Base-by-base conservation (phyloP, 257 asterid species). In the Mitragyna speciosa region DNA sequence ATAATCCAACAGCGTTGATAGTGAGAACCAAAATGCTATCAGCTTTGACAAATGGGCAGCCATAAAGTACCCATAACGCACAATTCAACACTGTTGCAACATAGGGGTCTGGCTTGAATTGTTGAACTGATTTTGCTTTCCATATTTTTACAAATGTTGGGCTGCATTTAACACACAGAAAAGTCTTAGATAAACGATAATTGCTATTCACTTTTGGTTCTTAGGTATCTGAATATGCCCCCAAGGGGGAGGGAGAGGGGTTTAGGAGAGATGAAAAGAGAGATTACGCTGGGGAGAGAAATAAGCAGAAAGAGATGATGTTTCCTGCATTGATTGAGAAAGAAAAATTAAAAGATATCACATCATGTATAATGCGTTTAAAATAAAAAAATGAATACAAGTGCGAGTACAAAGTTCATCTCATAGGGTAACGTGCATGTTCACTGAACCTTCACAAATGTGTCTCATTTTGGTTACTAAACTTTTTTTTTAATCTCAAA, bases 21-120 rank as follows among this genome's bases (percentile, higher is more conserved):
- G 96, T 91, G 73, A 89, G 45, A 48, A 93, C 95, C 19, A 91
- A 88, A 48, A 83, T 61, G 82, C 94, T 91, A 73, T 89, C 89
- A 0, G 93, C 89, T 33, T 90, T 91, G 31, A 93, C 90, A 72
- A 89, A 76, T 54, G 98, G 98, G 85, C 91, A 68, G 16, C 98
- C 98, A 78, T 93, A 93, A 41, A 91, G 82, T 47, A 79, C 81
- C 98, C 98, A 93, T 87, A 93, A 59, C 12, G 83, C 82, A 76
- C 98, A 93, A 36, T 92, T 92, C 71, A 89, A 78, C 20, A 85
- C 64, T 26, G 95, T 92, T 7, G 76, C 92, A 1, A 89, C 45
- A 56, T 88, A 91, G 0, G 96, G 93, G 71, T 79, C 81, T 22
- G 89, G 89, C 77, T 84, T 86, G 86, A 84, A 94, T 0, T 70